Base-by-base conservation (phyloP, 805 yeast genomes). In the Nakazawaea siamensis region DNA sequence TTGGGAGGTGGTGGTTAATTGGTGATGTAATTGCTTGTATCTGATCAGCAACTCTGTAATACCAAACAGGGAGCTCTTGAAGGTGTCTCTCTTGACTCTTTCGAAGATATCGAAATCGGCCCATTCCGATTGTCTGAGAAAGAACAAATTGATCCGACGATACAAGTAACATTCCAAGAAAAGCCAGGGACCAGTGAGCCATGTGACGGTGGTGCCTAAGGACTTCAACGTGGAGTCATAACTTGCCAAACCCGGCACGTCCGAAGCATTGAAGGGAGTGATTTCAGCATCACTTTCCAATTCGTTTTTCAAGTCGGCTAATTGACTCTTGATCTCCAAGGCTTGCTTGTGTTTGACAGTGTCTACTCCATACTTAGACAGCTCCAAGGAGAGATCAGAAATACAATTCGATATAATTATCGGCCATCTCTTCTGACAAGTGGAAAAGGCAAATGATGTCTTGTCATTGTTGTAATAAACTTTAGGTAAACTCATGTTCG, bases 151-250 rank as follows among this genome's bases (percentile, higher is more conserved):
- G 37, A 83, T 58, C 41, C 65, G 55, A 40, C 95, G 75, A 59
- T 92, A 92, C 39, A 92, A 53, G 51, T 80, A 79, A 55, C 95
- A 80, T 56, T 94, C 99, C 27, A 81, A 63, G 50, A 68, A 80
- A 35, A 92, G 62, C 99, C 99, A 92, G 14, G 95, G 95, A 1
- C 90, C 94, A 7, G 79, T 66, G 30, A 64, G 60, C 97, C 97
- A 92, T 12, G 82, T 73, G 34, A 54, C 48, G 2, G 45, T 25
- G 24, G 18, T 16, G 49, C n/a, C 15, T 5, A 21, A 27, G 3
- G 38, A 29, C 50, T 43, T 17, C 46, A 77, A 58, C 24, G 70
- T 67, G 3, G 66, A 68, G 57, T 90, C 84, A 60, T 74, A 88
- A 5, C 72, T 61, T 10, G 55, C 52, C 38, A 78, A 68, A 24